Conservation (phyloP, 1,284 basidiomycete genomes). For the Papiliotrema terrestris region DNA sequence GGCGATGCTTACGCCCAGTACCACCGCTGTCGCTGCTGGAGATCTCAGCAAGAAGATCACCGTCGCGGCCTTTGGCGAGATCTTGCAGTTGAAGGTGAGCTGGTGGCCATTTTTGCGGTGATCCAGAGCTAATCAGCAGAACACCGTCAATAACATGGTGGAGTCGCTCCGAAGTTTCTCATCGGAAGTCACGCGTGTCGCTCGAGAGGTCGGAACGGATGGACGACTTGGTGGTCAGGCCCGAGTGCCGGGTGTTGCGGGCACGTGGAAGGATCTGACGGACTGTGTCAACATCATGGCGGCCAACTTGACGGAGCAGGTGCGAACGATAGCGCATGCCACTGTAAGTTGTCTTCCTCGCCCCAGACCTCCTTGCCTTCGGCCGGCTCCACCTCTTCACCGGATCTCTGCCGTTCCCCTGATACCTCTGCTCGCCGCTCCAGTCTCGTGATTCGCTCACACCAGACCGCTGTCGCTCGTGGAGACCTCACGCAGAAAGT, state of each 20-base stretch:
- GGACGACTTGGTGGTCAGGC: slow-evolving; percentile 95
- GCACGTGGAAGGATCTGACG: slow-evolving; percentile 70
- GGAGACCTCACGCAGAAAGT: slow-evolving; percentile 95
- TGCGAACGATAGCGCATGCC: slow-evolving; percentile 88
- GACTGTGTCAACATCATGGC: slow-evolving; percentile 1
- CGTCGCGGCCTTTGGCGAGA: slow-evolving; percentile 95
- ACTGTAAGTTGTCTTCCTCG: slow-evolving; percentile 52
- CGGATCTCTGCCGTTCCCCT: too few species aligned
- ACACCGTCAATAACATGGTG: slow-evolving; percentile 47
- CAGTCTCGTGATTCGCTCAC: too few species aligned
- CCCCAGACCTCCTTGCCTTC: too few species aligned
- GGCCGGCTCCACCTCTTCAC: too few species aligned
- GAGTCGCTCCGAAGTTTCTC: slow-evolving; percentile 54
- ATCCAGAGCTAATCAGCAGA: slow-evolving; percentile 43
- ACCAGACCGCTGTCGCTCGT: slow-evolving; percentile 81
- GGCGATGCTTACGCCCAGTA: slow-evolving; percentile 45
- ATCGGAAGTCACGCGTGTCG: slow-evolving; percentile 70
- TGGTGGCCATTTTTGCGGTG: background rate
- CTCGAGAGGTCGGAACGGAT: slow-evolving; percentile 89
- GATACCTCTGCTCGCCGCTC: too few species aligned
- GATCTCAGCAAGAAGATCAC: slow-evolving; percentile 86
- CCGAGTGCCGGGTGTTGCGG: slow-evolving; percentile 77
- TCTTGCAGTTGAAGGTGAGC: slow-evolving; percentile 73
- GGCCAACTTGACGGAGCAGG: slow-evolving; percentile 77
- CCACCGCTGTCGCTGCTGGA: slow-evolving; percentile 93